Conservation (phyloP, 2,329 filamentous ascomycete genomes). For the Colletotrichum falcatum region DNA sequence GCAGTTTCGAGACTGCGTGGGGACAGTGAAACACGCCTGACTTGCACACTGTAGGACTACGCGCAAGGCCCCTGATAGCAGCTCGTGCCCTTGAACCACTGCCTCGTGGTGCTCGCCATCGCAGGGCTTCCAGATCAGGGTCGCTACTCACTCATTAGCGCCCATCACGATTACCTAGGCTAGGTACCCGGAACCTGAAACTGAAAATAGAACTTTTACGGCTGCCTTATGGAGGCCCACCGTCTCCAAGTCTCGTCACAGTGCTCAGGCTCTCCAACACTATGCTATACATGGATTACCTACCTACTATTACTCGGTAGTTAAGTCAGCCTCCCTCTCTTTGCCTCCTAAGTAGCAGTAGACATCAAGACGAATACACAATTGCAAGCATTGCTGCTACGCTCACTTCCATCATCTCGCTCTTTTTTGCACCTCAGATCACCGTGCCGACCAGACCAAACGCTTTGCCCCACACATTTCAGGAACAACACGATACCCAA, state of each 20-base stretch:
- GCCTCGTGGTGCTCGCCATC: neutral
- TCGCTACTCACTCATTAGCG: neutral
- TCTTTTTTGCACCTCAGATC: constrained; percentile 1
- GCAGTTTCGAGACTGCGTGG: constrained; percentile 24
- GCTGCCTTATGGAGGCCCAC: neutral
- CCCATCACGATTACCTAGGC: too few species aligned
- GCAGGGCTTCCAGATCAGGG: neutral
- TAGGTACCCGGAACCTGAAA: neutral
- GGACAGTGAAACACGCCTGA: constrained; percentile 17
- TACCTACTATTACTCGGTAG: too few species aligned
- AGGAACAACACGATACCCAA: neutral
- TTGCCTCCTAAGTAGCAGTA: neutral
- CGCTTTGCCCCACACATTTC: neutral
- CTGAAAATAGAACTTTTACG: constrained; percentile 29
- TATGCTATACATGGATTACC: neutral
- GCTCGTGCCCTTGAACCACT: neutral
- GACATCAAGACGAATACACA: constrained; percentile 9
- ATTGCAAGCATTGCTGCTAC: constrained; percentile 1
- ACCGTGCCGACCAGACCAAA: constrained; percentile 7
- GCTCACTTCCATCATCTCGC: neutral
- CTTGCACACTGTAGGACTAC: constrained; percentile 3
- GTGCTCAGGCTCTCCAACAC: neutral
- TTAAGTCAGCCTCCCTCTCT: constrained; percentile 17
- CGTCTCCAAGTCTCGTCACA: constrained; percentile 2
- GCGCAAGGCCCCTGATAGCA: neutral